These are phyloP conservation scores for Fistulifera solaris DNA, from an alignment of 108 stramenopile species.

Conservation along the genomic window DNA sequence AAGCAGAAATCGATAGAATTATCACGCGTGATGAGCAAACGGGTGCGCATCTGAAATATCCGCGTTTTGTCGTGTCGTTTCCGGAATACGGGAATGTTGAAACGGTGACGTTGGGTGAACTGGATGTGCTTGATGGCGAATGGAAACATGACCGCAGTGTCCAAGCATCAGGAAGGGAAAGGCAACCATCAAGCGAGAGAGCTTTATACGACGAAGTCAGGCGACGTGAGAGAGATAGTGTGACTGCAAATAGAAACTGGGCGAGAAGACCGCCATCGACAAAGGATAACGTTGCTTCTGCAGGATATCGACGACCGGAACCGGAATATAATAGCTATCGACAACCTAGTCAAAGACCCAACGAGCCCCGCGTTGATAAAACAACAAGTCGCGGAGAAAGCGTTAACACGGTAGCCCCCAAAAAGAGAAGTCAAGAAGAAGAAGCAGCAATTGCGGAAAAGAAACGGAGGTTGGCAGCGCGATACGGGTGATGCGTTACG, in stretches of 20 bases:
- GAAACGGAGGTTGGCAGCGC: constrained; percentile 67
- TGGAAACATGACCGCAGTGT: constrained; percentile 1
- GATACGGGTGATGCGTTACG: constrained; percentile 44
- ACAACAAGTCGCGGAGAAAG: constrained; percentile 9
- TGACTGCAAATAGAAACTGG: constrained; percentile 34
- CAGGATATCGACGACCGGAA: no score
- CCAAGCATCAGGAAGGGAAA: no score
- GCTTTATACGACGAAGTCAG: constrained; percentile 69
- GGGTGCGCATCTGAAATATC: constrained; percentile 31
- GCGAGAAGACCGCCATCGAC: constrained; percentile 39
- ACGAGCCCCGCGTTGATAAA: constrained; percentile 3
- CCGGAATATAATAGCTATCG: neutral
- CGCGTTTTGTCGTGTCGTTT: constrained; percentile 90
- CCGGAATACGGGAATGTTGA: constrained; percentile 93
- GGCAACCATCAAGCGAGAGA: constrained; percentile 10
- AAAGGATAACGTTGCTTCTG: constrained; percentile 25
- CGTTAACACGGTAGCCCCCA: constrained; percentile 9
- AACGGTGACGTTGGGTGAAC: constrained; percentile 81
- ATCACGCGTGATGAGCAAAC: constrained; percentile 51
- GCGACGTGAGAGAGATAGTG: constrained; percentile 56
- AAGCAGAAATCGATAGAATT: constrained; percentile 85
- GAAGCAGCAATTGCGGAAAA: constrained; percentile 67
- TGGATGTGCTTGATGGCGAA: constrained; percentile 49
- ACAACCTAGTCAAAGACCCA: constrained; percentile 3
- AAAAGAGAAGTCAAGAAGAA: constrained; percentile 60